These are phyloP conservation scores for Curvularia verruculosa DNA, from an alignment of 2,329 filamentous ascomycete genomes.

Conservation along the genomic window DNA sequence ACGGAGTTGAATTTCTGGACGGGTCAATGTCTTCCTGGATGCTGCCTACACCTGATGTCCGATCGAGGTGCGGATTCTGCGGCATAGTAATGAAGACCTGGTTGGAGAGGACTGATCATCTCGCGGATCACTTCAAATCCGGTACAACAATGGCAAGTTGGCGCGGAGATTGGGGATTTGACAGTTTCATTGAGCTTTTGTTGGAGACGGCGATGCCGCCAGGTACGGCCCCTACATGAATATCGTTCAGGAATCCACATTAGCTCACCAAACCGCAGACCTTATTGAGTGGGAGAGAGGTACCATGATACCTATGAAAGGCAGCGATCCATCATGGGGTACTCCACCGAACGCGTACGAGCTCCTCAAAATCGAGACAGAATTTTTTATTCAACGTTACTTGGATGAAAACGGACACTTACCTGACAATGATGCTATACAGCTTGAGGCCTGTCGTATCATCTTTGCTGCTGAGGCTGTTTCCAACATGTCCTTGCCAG, in stretches of 20 bases:
- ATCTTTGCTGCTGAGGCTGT: slow-evolving; percentile 33
- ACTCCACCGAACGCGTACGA: slow-evolving; percentile 36
- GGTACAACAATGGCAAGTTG: slow-evolving; percentile 34
- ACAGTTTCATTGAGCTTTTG: slow-evolving; percentile 18
- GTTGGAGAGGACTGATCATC: slow-evolving; percentile 32
- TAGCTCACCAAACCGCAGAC: slow-evolving; percentile 17
- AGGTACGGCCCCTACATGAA: slow-evolving; percentile 11
- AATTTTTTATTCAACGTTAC: slow-evolving; percentile 29
- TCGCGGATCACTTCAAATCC: slow-evolving; percentile 36
- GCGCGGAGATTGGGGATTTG: slow-evolving; percentile 38
- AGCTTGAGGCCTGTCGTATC: slow-evolving; percentile 36
- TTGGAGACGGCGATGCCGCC: slow-evolving; percentile 31
- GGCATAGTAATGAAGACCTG: slow-evolving; percentile 26
- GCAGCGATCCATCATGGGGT: slow-evolving; percentile 28
- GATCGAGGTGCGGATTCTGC: slow-evolving; percentile 36
- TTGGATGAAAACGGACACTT: slow-evolving; percentile 28
- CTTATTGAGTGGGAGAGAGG: slow-evolving; percentile 29
- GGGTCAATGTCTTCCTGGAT: slow-evolving; percentile 47
- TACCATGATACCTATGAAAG: slow-evolving; percentile 30
- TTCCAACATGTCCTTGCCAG: slow-evolving; percentile 1
- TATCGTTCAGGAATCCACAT: not conserved
- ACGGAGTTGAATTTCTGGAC: slow-evolving; percentile 25
- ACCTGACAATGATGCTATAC: slow-evolving; percentile 31
- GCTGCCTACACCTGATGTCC: slow-evolving; percentile 30
- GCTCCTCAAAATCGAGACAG: slow-evolving; percentile 33